phyloP scores from a whole-genome alignment of 208 protist genomes.

The Lotmaria passim region DNA sequence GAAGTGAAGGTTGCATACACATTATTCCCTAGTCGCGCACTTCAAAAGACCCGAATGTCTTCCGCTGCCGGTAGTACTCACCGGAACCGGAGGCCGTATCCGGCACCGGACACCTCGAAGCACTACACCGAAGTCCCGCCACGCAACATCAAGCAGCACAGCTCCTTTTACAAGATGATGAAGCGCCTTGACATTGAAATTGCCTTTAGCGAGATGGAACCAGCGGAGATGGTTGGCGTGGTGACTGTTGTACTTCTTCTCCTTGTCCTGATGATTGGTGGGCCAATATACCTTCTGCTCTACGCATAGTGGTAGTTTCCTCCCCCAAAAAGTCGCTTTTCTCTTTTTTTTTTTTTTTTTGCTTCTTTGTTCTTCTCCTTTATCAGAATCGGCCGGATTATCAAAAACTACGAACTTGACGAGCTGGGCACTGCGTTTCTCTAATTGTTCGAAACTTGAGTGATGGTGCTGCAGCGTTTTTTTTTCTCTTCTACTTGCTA shows the following conservation, averaged over 20 bases:
- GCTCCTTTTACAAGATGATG: conserved; percentile 36
- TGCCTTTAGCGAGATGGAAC: conserved; percentile 54
- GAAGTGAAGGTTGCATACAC: too few relatives aligned
- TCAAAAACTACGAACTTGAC: too few relatives aligned
- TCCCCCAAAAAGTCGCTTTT: background rate
- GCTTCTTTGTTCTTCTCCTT: background rate
- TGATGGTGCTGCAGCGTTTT: too few relatives aligned
- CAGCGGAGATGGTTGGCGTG: conserved; percentile 51
- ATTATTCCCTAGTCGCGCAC: background rate
- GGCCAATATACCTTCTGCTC: conserved; percentile 34
- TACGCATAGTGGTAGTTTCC: conserved; percentile 24
- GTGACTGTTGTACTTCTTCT: conserved; percentile 37
- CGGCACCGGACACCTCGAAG: conserved; percentile 80
- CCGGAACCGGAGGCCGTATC: conserved; percentile 54
- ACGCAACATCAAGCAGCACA: conserved; percentile 31
- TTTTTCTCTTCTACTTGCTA: too few relatives aligned
- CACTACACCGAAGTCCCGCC: conserved; percentile 64
- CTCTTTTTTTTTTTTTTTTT: background rate
- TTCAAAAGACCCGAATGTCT: conserved; percentile 17
- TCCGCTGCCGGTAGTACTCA: conserved; percentile 18
- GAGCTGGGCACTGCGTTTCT: too few relatives aligned
- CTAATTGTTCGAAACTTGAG: too few relatives aligned
- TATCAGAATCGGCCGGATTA: too few relatives aligned
- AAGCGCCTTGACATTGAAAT: conserved; percentile 54
- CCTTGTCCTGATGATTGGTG: conserved; percentile 29